Evolutionary conservation across 441 rosid genomes (phyloP).

Genomic region (Populus hybrid): DNA sequence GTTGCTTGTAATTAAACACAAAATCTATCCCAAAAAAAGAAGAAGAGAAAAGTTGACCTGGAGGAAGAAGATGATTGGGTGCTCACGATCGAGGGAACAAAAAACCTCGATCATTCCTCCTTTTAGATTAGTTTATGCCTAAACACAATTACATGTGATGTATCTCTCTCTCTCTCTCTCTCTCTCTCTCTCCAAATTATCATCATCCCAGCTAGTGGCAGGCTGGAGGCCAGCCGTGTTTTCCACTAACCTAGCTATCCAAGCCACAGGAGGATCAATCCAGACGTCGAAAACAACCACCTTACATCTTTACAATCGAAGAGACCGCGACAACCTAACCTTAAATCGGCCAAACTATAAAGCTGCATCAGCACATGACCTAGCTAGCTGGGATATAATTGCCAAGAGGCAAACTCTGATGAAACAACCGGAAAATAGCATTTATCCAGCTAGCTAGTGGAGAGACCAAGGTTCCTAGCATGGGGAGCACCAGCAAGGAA

Average conservation of each 20-base stretch:
- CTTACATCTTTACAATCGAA: not conserved
- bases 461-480: conserved; percentile 16
- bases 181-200: not conserved
- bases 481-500: conserved; percentile 14
- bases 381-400: not conserved
- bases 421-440: not conserved
- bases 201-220: conserved; percentile 8
- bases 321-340: not conserved
- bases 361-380: not conserved
- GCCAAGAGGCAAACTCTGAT: not conserved
- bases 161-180: not conserved
- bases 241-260: not conserved
- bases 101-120: not conserved
- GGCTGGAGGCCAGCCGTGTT: conserved; percentile 11
- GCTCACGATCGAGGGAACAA: conserved; percentile 10
- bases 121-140: not conserved
- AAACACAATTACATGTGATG: conserved; percentile 2
- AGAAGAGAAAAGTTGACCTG: not conserved
- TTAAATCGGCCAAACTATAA: not conserved
- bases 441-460: conserved; percentile 5
- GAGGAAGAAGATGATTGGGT: not conserved
- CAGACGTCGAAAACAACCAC: not conserved
- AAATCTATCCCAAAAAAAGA: not conserved
- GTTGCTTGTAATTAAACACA: too few relatives aligned
- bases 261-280: not conserved